phyloP scores from a whole-genome alignment of 2,329 filamentous ascomycete species.

The Metarhizium brunneum region DNA sequence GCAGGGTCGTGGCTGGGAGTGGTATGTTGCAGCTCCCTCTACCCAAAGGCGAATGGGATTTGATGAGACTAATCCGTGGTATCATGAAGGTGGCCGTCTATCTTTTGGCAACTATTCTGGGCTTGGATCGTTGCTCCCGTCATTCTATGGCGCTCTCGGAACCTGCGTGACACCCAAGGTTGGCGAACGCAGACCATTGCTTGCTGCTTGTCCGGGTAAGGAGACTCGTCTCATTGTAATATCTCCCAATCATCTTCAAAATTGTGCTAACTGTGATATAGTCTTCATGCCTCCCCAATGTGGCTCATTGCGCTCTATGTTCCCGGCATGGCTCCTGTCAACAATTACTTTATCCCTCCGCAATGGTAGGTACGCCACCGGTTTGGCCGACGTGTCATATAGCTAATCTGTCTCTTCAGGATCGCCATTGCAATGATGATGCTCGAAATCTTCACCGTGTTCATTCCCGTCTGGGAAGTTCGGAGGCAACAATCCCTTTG shows the following conservation, averaged over 20 bases:
- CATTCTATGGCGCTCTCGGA: conserved; percentile 51
- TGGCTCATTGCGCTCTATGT: conserved; percentile 54
- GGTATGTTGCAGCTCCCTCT: conserved; percentile 28
- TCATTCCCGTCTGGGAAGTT: conserved; percentile 53
- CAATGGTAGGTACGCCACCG: conserved; percentile 41
- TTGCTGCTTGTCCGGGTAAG: conserved; percentile 37
- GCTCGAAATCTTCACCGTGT: conserved; percentile 55
- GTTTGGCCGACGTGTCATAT: conserved; percentile 1
- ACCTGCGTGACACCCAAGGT: conserved; percentile 54
- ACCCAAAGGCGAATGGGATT: neutral
- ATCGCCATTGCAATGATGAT: conserved; percentile 51
- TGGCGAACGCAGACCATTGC: conserved; percentile 56
- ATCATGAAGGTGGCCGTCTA: conserved; percentile 46
- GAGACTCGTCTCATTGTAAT: neutral
- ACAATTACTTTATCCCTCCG: conserved; percentile 47
- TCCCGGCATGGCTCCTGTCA: conserved; percentile 40
- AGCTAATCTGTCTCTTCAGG: conserved; percentile 19
- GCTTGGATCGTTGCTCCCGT: conserved; percentile 52
- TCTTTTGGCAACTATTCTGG: conserved; percentile 57
- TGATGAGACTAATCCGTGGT: neutral
- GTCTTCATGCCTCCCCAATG: conserved; percentile 55
- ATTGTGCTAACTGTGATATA: conserved; percentile 14
- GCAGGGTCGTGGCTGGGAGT: conserved; percentile 53
- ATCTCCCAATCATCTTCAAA: neutral
- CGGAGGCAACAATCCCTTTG: conserved; percentile 32